phyloP scores from a whole-genome alignment of 2,329 filamentous ascomycete species.

The Talaromyces atroroseus region DNA sequence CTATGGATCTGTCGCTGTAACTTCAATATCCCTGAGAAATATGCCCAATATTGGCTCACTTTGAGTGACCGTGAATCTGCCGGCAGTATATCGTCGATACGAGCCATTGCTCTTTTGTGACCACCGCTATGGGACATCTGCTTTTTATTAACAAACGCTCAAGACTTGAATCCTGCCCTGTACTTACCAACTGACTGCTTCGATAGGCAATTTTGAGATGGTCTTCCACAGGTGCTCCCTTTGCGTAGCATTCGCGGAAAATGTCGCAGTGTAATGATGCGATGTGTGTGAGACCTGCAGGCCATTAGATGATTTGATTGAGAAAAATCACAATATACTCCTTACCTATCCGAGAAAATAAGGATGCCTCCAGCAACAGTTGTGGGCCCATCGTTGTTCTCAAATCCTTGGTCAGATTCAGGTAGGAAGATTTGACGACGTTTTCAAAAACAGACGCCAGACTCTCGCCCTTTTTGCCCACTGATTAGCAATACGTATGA shows the following conservation, averaged over 20 bases:
- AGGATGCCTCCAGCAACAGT: slow-evolving; percentile 63
- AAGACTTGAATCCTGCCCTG: neutral
- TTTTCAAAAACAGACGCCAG: slow-evolving; percentile 64
- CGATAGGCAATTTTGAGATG: slow-evolving; percentile 68
- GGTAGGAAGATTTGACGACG: slow-evolving; percentile 73
- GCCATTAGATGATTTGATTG: slow-evolving; percentile 20
- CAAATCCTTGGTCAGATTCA: slow-evolving; percentile 73
- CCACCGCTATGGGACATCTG: slow-evolving; percentile 59
- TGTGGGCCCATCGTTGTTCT: slow-evolving; percentile 67
- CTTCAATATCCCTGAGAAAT: slow-evolving; percentile 40
- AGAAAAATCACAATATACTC: neutral
- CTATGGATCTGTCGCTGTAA: slow-evolving; percentile 38
- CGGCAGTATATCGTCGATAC: slow-evolving; percentile 56
- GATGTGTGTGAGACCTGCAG: slow-evolving; percentile 48
- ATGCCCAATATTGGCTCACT: slow-evolving; percentile 56
- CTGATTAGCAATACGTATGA: slow-evolving; percentile 28
- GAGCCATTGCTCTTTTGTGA: slow-evolving; percentile 62
- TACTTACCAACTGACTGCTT: slow-evolving; percentile 55
- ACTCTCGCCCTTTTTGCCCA: slow-evolving; percentile 47
- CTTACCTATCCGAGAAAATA: slow-evolving; percentile 69
- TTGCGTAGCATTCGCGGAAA: slow-evolving; percentile 67
- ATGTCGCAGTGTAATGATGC: slow-evolving; percentile 59
- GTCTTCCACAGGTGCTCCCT: slow-evolving; percentile 67
- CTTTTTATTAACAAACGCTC: slow-evolving; percentile 1
- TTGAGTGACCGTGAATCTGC: slow-evolving; percentile 67